Evolutionary conservation across 1,284 basidiomycete species (phyloP).

Genomic region (Phylloboletellus chloephorus): DNA sequence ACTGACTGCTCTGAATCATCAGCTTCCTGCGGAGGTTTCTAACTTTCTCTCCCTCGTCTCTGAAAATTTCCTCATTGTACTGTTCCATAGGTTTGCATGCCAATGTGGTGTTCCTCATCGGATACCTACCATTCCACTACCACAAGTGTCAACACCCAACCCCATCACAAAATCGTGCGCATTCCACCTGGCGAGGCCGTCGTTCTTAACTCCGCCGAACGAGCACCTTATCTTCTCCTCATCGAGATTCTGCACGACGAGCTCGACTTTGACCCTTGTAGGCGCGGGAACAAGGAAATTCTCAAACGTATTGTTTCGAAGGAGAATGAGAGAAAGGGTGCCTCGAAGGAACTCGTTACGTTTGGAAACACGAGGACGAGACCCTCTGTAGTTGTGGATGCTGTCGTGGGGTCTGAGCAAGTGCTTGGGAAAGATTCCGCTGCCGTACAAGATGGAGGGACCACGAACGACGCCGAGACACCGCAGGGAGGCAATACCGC

Average conservation of each 20-base stretch:
- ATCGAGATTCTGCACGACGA: constrained; percentile 91
- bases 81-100: constrained; percentile 79
- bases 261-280: constrained; percentile 88
- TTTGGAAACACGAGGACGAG: constrained; percentile 35
- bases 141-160: constrained; percentile 39
- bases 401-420: constrained; percentile 21
- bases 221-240: constrained; percentile 90
- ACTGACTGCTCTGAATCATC: constrained; percentile 93
- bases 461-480: constrained; percentile 18
- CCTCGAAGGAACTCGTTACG: constrained; percentile 47
- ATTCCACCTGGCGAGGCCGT: constrained; percentile 98
- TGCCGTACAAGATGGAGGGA: constrained; percentile 18
- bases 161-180: constrained; percentile 93
- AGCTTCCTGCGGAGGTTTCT: constrained; percentile 85
- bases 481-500: constrained; percentile 25
- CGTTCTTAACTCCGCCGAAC: constrained; percentile 96
- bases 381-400: constrained; percentile 23
- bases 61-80: constrained; percentile 5
- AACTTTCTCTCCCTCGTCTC: constrained; percentile 3
- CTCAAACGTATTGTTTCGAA: constrained; percentile 80
- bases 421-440: constrained; percentile 25
- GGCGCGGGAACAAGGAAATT: constrained; percentile 81
- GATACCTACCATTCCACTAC: constrained; percentile 42
- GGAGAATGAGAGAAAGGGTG: constrained; percentile 55
- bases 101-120: constrained; percentile 87